Evolutionary conservation across 805 yeast genomes (phyloP), one percentile per base, ranked within the genome.

Genomic region (Tetrapisispora phaffii): DNA sequence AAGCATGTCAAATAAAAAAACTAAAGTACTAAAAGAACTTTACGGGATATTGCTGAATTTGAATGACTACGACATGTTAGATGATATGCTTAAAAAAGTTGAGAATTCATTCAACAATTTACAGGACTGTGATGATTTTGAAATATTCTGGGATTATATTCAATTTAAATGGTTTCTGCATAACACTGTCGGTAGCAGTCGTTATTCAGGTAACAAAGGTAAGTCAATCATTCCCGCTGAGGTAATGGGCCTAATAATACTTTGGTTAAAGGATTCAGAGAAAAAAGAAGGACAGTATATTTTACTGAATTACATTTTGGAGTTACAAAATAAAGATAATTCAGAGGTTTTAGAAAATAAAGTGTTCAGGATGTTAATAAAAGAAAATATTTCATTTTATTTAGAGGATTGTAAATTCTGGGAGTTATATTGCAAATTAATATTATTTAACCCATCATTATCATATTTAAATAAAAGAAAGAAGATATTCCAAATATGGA

Each of bases 81-180:
- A 45, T 4, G 8, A 39, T n/a, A 20, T 59, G 7, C 44, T 56
- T 16, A 29, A 47, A 8, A 44, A 45, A 37, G 28, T 54, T 6
- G 46, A 50, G 24, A 32, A 22, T 1, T 51, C 56, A 2, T 44
- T 48, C 12, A 34, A 48, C n/a, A 44, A 50, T 22, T 44, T 61
- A 4, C 55, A 56, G 24, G 44, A 47, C 4, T 38, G 48, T 9
- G 59, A 59, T 22, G 59, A 57, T 39, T 61, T 57, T 41, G 57
- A 57, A 31, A 17, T 59, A 15, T 61, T 62, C 45, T 55, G 60
- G 58, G 67, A 62, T 42, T 56, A 50, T 41, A 47, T 62, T n/a
- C 60, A 59, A 26, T 57, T 50, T 41, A 45, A 50, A 31, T 39
- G 53, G 15, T 62, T 62, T 36, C 31, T 52, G 15, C 20, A 44